Evolutionary conservation across 768 basidiomycete species (phyloP), one percentile per base, ranked within the genome.

Genomic region (Phaeotremella fagi): DNA sequence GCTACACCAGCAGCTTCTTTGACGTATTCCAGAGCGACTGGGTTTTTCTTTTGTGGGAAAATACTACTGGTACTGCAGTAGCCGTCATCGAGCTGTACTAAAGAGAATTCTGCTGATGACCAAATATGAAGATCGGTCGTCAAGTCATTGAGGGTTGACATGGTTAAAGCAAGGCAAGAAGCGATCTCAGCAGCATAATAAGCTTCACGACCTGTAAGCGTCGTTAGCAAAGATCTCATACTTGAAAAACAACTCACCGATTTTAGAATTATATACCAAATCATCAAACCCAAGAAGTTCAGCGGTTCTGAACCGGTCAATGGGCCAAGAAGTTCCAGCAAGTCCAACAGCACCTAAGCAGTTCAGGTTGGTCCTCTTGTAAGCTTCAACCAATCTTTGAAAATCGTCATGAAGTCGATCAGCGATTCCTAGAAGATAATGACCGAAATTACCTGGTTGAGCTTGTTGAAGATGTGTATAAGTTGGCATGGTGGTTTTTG

Each of bases 381-480:
- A 37, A 14, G 35, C 22, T 15, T 48, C 45, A 5, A 20, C 23
- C 29, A 45, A 54, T 27, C 52, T 29, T 18, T 37, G 20, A 45
- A 54, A 54, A 22, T 54, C 52, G 23, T 54, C 51, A 29, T 53
- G 51, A 15, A 53, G 25, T 22, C 44, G 44, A 9, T 45, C 43
- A 12, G 33, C 44, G 22, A 45, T 28, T 9, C 24, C 25, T 11
- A 53, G 22, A 4, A 53, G 51, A 23, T 53, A 53, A 45, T 53
- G 51, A 18, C 51, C 51, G 29, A 53, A 46, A 22, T 15, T 53
- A 33, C 51, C 44, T 12, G 44, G 43, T 46, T 53, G 51, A 15
- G 51, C 43, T 31, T 53, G 51, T 24, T 53, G 51, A 22, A 53
- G 24, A 18, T 53, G 51, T 12, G 51, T 53, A 36, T 53, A 45